A percentile compares a stretch with the other conserved stretches of the same genome.
phyloP scores from a whole-genome alignment of 106 monocot genomes.

The Dioscorea dumetorum region DNA sequence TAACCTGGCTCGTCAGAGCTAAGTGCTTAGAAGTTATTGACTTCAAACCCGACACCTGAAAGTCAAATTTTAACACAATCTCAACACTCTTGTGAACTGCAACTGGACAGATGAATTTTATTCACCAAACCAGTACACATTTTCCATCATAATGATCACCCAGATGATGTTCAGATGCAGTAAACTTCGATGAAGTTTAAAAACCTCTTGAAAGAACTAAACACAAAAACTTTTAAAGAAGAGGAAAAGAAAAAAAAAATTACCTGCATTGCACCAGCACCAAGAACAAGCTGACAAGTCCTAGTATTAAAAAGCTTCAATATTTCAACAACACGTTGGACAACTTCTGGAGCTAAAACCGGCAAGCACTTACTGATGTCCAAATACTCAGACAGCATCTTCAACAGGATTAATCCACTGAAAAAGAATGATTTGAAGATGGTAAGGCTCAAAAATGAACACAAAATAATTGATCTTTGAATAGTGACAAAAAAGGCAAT shows the following conservation, averaged over 20 bases:
- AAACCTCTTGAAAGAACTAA: no score
- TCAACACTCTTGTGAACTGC: no score
- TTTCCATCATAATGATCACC: no score
- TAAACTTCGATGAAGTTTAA: no score
- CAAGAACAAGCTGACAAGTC: constrained; percentile 97
- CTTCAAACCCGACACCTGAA: constrained; percentile 96
- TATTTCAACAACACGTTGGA: constrained; percentile 88
- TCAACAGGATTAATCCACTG: constrained; percentile 96
- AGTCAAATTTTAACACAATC: constrained; percentile 6
- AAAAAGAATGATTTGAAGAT: constrained; percentile 15
- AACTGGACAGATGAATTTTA: no score
- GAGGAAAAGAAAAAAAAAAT: not conserved
- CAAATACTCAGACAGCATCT: constrained; percentile 88
- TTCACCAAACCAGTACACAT: no score
- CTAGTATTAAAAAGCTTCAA: constrained; percentile 90
- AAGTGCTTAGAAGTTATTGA: constrained; percentile 97
- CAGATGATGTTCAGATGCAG: no score
- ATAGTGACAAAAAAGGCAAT: no score
- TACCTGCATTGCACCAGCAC: constrained; percentile 99
- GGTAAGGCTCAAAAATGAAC: no score
- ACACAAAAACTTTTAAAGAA: no score
- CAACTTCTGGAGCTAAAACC: constrained; percentile 78
- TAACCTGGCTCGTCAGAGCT: constrained; percentile 92
- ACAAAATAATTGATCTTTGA: no score
- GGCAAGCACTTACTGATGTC: constrained; percentile 90